Conservation (phyloP, 1,284 basidiomycete genomes). For the Termitomyces sp. region DNA sequence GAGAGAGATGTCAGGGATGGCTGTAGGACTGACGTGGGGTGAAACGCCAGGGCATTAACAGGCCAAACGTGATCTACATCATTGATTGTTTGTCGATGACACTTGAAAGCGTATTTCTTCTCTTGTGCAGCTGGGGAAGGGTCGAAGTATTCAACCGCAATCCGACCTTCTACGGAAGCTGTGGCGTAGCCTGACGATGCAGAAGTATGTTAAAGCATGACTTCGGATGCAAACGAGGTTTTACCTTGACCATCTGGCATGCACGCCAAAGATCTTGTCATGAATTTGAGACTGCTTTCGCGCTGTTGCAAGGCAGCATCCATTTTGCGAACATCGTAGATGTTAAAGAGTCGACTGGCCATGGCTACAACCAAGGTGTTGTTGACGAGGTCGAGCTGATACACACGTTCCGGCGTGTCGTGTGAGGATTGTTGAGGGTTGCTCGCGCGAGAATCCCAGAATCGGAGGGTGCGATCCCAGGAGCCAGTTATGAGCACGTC, state of each 20-base stretch:
- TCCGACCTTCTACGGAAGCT: slow-evolving; percentile 91
- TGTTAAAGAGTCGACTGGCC: slow-evolving; percentile 84
- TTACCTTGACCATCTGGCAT: slow-evolving; percentile 90
- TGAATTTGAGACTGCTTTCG: slow-evolving; percentile 93
- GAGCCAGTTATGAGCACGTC: slow-evolving; percentile 79
- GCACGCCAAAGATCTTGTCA: slow-evolving; percentile 86
- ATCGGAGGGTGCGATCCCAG: slow-evolving; percentile 85
- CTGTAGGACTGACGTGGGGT: slow-evolving; percentile 60
- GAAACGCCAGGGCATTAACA: slow-evolving; percentile 92
- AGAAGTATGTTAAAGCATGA: not conserved
- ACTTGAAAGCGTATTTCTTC: slow-evolving; percentile 98
- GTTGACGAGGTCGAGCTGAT: slow-evolving; percentile 72
- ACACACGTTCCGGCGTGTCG: slow-evolving; percentile 77
- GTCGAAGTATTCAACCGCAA: slow-evolving; percentile 97
- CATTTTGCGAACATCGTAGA: slow-evolving; percentile 82
- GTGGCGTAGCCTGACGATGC: slow-evolving; percentile 78
- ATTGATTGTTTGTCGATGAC: slow-evolving; percentile 86
- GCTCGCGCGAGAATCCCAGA: slow-evolving; percentile 76
- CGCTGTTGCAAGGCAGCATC: slow-evolving; percentile 67
- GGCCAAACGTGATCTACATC: slow-evolving; percentile 99
- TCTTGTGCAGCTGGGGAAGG: slow-evolving; percentile 71
- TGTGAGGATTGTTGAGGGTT: slow-evolving; percentile 60
- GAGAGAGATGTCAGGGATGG: slow-evolving; percentile 1
- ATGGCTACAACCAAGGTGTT: slow-evolving; percentile 83
- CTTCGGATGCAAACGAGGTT: not conserved